A percentile compares a stretch with the other conserved stretches of the same genome.
phyloP scores from a whole-genome alignment of 768 basidiomycete species.

The Gloeostereum incarnatum region DNA sequence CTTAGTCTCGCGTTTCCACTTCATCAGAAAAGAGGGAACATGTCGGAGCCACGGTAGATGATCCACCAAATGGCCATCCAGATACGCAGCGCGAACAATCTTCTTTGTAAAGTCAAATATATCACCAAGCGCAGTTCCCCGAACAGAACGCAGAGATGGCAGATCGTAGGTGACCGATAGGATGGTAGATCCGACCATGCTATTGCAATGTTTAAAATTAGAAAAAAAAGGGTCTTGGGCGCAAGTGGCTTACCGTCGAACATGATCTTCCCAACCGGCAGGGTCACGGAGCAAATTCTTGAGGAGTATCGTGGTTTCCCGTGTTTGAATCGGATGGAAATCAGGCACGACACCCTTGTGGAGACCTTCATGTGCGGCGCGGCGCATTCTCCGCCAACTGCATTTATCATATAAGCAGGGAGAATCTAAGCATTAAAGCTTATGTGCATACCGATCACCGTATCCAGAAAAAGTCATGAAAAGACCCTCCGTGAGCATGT shows the following conservation, averaged over 20 bases:
- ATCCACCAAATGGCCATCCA: background rate
- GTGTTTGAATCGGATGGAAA: background rate
- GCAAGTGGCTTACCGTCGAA: background rate
- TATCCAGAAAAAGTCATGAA: slow-evolving; percentile 5
- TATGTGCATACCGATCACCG: slow-evolving; percentile 14
- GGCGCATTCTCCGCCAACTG: background rate
- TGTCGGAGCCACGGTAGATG: background rate
- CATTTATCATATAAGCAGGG: slow-evolving; percentile 14
- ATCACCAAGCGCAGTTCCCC: background rate
- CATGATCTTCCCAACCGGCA: background rate
- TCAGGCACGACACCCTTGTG: background rate
- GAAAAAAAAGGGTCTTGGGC: background rate
- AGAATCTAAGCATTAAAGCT: slow-evolving; percentile 12
- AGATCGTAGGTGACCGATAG: background rate
- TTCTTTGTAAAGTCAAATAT: background rate
- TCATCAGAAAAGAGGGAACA: background rate
- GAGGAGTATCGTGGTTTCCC: background rate
- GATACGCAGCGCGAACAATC: background rate
- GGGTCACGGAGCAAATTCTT: background rate
- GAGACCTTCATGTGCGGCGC: background rate
- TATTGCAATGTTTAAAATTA: background rate
- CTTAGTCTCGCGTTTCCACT: background rate
- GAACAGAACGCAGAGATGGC: background rate
- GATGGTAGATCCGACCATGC: background rate
- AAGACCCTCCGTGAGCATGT: slow-evolving; percentile 13